phyloP scores from a whole-genome alignment of 2,329 filamentous ascomycete genomes.

The Cadophora gregata region DNA sequence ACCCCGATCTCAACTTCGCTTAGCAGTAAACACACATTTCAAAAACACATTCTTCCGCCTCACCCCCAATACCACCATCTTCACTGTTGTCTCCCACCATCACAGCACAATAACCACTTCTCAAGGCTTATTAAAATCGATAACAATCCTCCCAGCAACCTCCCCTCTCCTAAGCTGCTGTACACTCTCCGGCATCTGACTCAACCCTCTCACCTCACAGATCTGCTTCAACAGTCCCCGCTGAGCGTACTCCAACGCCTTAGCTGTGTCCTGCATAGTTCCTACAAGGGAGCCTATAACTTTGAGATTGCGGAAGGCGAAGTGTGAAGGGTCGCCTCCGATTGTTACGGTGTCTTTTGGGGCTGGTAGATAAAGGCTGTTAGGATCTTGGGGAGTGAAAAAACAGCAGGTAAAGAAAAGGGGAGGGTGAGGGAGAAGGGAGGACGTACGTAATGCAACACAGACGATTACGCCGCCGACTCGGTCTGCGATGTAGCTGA shows the following conservation, averaged over 20 bases:
- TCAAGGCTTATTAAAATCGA: slow-evolving; percentile 35
- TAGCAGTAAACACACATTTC: too few species aligned
- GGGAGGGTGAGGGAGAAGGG: neutral
- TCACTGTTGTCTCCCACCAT: too few species aligned
- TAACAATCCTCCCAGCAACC: slow-evolving; percentile 36
- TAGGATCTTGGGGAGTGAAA: too few species aligned
- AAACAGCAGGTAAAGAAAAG: neutral
- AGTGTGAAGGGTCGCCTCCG: slow-evolving; percentile 27
- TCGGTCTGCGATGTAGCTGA: slow-evolving; percentile 27
- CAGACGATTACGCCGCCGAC: slow-evolving; percentile 33
- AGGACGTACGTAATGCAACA: slow-evolving; percentile 27
- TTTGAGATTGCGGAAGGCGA: slow-evolving; percentile 30
- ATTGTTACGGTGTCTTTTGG: slow-evolving; percentile 24
- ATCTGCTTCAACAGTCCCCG: slow-evolving; percentile 31
- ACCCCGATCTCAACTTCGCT: too few species aligned
- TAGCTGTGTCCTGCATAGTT: slow-evolving; percentile 29
- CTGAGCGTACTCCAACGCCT: slow-evolving; percentile 30
- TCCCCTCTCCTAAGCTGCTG: slow-evolving; percentile 35
- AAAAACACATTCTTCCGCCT: too few species aligned
- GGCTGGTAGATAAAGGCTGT: slow-evolving; percentile 7
- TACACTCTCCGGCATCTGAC: slow-evolving; percentile 30
- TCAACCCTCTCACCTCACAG: slow-evolving; percentile 31
- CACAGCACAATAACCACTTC: neutral
- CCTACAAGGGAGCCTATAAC: slow-evolving; percentile 32
- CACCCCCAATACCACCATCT: too few species aligned